These are phyloP conservation scores for Boletus semigastroideus DNA, from an alignment of 1,284 basidiomycete genomes.

Conservation along the genomic window DNA sequence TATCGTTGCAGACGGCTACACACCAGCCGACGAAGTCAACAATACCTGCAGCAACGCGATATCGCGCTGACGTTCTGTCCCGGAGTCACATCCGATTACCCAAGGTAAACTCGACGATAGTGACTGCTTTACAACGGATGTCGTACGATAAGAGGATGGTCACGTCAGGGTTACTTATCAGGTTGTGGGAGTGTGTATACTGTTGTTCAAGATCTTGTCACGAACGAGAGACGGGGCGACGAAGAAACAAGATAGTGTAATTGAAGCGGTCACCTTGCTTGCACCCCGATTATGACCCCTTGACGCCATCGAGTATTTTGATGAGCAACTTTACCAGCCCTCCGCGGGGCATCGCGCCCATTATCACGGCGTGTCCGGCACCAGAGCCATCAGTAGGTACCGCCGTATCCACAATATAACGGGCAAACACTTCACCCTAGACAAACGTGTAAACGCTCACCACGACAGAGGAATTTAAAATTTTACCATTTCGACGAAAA, in stretches of 20 bases:
- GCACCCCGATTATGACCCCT: not conserved
- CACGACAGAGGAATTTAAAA: not conserved
- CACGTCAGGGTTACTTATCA: not conserved
- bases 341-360: conserved; percentile 24
- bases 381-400: conserved; percentile 1
- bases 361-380: conserved; percentile 7
- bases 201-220: no score
- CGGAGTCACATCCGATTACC: conserved; percentile 20
- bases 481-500: conserved; percentile 75
- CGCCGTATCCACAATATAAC: conserved; percentile 62
- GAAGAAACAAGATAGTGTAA: not conserved
- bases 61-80: conserved; percentile 27
- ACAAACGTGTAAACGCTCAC: conserved; percentile 19
- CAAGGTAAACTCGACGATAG: no score
- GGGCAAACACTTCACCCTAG: conserved; percentile 79
- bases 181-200: not conserved
- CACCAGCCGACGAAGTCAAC: conserved; percentile 22
- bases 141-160: conserved; percentile 4
- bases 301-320: conserved; percentile 20
- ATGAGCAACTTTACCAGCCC: conserved; percentile 27
- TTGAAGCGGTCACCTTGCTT: not conserved
- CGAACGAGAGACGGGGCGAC: no score
- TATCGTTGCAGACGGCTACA: conserved; percentile 4
- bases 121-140: not conserved
- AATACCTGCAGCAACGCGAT: conserved; percentile 19